A percentile compares a stretch with the other conserved stretches of the same genome.
These are phyloP conservation scores for Lathyrus tuberosus DNA, from an alignment of 306 rosid species.

Conservation along the genomic window DNA sequence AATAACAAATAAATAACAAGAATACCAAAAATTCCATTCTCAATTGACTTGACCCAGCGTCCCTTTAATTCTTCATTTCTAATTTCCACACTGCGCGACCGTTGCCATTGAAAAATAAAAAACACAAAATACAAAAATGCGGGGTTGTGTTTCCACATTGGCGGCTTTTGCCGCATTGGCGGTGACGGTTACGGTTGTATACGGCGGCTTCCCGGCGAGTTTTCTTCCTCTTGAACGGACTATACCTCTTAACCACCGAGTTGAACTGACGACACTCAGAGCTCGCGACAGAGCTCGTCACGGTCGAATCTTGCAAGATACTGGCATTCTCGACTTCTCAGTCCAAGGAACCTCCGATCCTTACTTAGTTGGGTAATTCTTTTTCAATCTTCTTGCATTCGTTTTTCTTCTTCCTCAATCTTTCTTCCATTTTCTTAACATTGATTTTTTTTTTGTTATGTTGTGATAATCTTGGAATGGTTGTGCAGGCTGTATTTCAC, in stretches of 20 bases:
- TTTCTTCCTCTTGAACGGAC: constrained; percentile 74
- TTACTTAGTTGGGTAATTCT: constrained; percentile 65
- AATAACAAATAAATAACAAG: neutral
- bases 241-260: constrained; percentile 57
- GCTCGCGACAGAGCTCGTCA: constrained; percentile 80
- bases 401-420: neutral
- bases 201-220: constrained; percentile 48
- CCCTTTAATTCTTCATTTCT: neutral
- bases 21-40: neutral
- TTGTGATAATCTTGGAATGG: constrained; percentile 41
- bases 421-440: no score
- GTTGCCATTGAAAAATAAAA: constrained; percentile 32
- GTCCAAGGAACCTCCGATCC: constrained; percentile 95
- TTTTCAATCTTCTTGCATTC: neutral
- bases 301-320: constrained; percentile 73
- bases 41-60: constrained; percentile 10
- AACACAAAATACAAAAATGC: constrained; percentile 46
- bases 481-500: constrained; percentile 84
- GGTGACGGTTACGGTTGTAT: constrained; percentile 41
- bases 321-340: constrained; percentile 82
- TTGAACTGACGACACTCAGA: constrained; percentile 58
- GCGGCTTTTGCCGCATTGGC: constrained; percentile 39
- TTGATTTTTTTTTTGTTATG: neutral
- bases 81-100: constrained; percentile 24
- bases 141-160: constrained; percentile 37